phyloP scores from a whole-genome alignment of 768 basidiomycete genomes.

The Suillus subalutaceus region DNA sequence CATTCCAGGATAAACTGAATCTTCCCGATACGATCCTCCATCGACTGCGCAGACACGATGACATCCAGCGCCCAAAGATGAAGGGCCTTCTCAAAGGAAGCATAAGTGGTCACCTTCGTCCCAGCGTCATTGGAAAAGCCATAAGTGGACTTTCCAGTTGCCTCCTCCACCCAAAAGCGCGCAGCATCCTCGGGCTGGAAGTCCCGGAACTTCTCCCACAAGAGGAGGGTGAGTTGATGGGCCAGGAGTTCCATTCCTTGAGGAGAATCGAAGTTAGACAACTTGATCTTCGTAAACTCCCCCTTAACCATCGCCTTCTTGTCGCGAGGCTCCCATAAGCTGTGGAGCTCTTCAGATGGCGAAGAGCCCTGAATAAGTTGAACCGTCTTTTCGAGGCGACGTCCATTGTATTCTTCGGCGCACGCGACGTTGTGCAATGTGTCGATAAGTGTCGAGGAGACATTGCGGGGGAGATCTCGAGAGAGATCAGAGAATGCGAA shows the following conservation, averaged over 20 bases:
- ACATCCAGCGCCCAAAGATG: slow-evolving; percentile 46
- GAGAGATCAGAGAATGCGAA: slow-evolving; percentile 36
- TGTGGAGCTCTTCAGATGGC: slow-evolving; percentile 20
- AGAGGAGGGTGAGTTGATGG: slow-evolving; percentile 44
- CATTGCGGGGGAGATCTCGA: slow-evolving; percentile 30
- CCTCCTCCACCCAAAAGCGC: slow-evolving; percentile 40
- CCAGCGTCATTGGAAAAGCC: slow-evolving; percentile 25
- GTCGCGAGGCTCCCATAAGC: slow-evolving; percentile 30
- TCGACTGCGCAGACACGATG: slow-evolving; percentile 28
- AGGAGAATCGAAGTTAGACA: slow-evolving; percentile 38
- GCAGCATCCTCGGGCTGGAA: slow-evolving; percentile 49
- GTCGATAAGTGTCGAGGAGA: slow-evolving; percentile 30
- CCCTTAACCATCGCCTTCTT: slow-evolving; percentile 32
- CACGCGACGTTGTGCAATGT: slow-evolving; percentile 33
- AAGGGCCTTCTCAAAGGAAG: slow-evolving; percentile 39
- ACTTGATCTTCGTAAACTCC: slow-evolving; percentile 30
- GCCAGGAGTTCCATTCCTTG: slow-evolving; percentile 47
- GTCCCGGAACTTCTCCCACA: slow-evolving; percentile 40
- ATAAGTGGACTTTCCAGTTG: slow-evolving; percentile 19
- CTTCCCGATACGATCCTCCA: slow-evolving; percentile 26
- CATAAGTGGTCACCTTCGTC: slow-evolving; percentile 32
- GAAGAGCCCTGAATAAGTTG: slow-evolving; percentile 24
- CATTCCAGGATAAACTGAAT: slow-evolving; percentile 50
- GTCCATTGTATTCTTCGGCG: slow-evolving; percentile 26
- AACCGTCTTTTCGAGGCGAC: slow-evolving; percentile 29